phyloP scores from a whole-genome alignment of 2,329 filamentous ascomycete genomes.

The Beauveria bassiana region DNA sequence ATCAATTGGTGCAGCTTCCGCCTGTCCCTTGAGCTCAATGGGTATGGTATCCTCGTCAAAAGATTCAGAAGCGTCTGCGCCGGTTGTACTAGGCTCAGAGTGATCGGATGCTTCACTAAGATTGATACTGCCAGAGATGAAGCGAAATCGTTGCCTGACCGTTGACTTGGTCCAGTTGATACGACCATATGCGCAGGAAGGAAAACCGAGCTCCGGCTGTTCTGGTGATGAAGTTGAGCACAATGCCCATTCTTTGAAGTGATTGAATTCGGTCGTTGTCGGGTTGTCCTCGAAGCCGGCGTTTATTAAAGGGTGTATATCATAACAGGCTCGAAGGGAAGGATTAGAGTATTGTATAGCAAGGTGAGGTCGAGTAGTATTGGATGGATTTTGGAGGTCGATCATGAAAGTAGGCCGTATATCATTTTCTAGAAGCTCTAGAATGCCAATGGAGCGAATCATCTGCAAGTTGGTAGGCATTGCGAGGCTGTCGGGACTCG shows the following conservation, averaged over 20 bases:
- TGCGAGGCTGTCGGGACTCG: constrained; percentile 44
- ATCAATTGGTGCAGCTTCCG: constrained; percentile 19
- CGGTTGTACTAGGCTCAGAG: constrained; percentile 26
- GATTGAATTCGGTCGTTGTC: constrained; percentile 41
- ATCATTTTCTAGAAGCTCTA: constrained; percentile 70
- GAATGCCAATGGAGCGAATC: constrained; percentile 56
- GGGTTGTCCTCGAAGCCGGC: constrained; percentile 37
- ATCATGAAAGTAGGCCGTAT: constrained; percentile 69
- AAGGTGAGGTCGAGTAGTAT: constrained; percentile 45
- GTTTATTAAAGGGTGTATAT: constrained; percentile 48
- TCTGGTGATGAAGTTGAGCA: constrained; percentile 46
- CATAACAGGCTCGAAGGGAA: constrained; percentile 51
- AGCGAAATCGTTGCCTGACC: constrained; percentile 57
- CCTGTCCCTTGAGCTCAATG: not conserved
- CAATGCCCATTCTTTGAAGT: constrained; percentile 65
- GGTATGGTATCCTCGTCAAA: not conserved
- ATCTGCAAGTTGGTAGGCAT: constrained; percentile 43
- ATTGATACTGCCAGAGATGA: constrained; percentile 52
- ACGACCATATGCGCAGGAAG: constrained; percentile 54
- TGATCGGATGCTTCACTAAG: constrained; percentile 23
- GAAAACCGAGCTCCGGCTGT: constrained; percentile 42
- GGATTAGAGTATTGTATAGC: constrained; percentile 62
- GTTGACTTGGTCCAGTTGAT: constrained; percentile 65
- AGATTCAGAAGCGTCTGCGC: constrained; percentile 15
- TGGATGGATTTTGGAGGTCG: constrained; percentile 54